Evolutionary conservation across 2,329 filamentous ascomycete species (phyloP), one percentile per base, ranked within the genome.

Genomic region (Cladosporium velox): DNA sequence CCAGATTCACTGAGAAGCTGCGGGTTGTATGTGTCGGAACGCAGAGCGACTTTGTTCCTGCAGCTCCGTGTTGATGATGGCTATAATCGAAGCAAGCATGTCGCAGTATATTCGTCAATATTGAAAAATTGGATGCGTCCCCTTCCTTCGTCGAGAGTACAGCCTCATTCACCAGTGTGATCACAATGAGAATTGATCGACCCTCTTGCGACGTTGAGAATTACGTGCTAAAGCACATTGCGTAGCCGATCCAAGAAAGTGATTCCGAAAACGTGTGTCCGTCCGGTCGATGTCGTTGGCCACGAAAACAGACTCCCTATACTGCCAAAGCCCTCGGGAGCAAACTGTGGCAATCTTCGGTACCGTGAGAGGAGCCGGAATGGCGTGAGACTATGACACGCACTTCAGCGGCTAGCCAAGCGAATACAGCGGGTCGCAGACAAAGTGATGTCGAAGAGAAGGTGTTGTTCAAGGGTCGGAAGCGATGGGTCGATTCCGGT

Each of bases 281-380:
- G n/a, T 47, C n/a, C 8, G 41, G n/a, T 47, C n/a, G 2, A 21
- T 47, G 8, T 21, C n/a, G n/a, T 12, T 47, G 49, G 49, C 52
- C 52, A 55, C 52, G 52, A 55, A 11, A 55, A 55, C 3, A 15
- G 10, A 3, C 32, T 21, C 15, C 30, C 7, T 3, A 34, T 21
- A 14, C 52, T 18, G 30, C 8, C 28, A 49, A 24, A 44, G 14
- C 14, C 24, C 34, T 24, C 14, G 18, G 28, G 26, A 28, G 41
- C 10, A 24, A 4, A 11, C n/a, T 24, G n/a, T 11, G 51, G 18
- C 21, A 41, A 55, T 14, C 4, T 34, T 26, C 61, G 51, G 51
- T 32, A 64, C 51, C 51, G 30, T 47, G 15, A 57, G 49, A 64
- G 49, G 60, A 63, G 49, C 60, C 61, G 61, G 4, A 32, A 57